A percentile compares a stretch with the other conserved stretches of the same genome.
These are phyloP conservation scores for Podosphaera fusca DNA, from an alignment of 2,329 filamentous ascomycete genomes.

Conservation along the genomic window DNA sequence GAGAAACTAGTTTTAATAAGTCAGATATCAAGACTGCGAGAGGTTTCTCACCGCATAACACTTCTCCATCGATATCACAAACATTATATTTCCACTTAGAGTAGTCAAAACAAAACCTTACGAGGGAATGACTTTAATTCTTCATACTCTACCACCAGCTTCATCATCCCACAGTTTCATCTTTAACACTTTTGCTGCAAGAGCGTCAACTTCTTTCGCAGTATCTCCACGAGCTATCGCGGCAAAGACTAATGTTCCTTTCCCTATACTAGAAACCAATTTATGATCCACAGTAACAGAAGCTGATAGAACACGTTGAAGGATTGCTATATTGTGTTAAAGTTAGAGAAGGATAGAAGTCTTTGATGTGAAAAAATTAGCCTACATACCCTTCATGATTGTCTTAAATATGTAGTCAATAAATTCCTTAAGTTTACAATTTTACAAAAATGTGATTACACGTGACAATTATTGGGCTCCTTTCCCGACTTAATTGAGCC, in stretches of 20 bases:
- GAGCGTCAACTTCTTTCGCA: slow-evolving; percentile 59
- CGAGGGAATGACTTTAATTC: neutral
- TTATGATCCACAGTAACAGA: slow-evolving; percentile 88
- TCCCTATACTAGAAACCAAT: slow-evolving; percentile 73
- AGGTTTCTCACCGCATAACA: slow-evolving; percentile 55
- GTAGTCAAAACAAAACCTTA: neutral
- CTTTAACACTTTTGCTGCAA: slow-evolving; percentile 72
- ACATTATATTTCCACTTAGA: slow-evolving; percentile 74
- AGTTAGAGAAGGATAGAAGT: slow-evolving; percentile 4
- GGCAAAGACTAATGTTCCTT: slow-evolving; percentile 74
- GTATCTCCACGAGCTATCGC: slow-evolving; percentile 81
- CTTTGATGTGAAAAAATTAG: neutral
- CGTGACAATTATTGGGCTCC: no score
- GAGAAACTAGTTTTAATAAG: slow-evolving; percentile 42
- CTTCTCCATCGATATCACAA: slow-evolving; percentile 67
- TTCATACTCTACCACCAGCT: slow-evolving; percentile 12
- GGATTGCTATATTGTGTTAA: slow-evolving; percentile 37
- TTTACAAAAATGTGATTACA: no score
- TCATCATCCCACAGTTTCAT: slow-evolving; percentile 56
- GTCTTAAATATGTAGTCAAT: no score
- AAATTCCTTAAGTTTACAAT: no score
- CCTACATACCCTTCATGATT: slow-evolving; percentile 18
- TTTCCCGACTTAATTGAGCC: no score
- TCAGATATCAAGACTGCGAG: neutral
- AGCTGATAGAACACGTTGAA: slow-evolving; percentile 84